phyloP scores from a whole-genome alignment of 1,139 yeast genomes.

The Protomyces arabidopsidicola region DNA sequence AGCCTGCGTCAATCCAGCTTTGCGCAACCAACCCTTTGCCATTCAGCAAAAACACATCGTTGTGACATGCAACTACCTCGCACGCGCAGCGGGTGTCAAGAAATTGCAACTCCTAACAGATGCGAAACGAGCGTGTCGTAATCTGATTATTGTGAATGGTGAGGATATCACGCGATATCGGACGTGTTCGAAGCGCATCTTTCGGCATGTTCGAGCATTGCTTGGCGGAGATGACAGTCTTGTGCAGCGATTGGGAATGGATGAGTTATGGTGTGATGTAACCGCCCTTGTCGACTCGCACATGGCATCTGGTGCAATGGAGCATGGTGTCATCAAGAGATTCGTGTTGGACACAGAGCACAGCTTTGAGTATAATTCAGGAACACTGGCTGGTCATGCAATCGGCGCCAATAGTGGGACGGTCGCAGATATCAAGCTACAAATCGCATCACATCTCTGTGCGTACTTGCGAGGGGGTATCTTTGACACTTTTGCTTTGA shows the following conservation, averaged over 20 bases:
- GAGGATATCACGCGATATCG: conserved; percentile 40
- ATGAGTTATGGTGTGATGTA: conserved; percentile 41
- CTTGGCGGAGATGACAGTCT: conserved; percentile 34
- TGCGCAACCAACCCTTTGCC: conserved; percentile 38
- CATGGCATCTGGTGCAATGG: not conserved
- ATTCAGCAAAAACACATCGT: conserved; percentile 41
- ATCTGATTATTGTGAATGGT: conserved; percentile 40
- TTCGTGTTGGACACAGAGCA: not conserved
- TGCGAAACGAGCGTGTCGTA: conserved; percentile 36
- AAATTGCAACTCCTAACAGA: conserved; percentile 37
- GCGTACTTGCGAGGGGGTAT: conserved; percentile 37
- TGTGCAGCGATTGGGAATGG: conserved; percentile 42
- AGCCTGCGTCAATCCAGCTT: conserved; percentile 37
- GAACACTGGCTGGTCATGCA: not conserved
- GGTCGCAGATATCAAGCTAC: not conserved
- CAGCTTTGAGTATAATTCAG: not conserved
- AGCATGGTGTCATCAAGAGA: not conserved
- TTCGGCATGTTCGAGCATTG: conserved; percentile 35
- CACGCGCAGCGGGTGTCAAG: conserved; percentile 39
- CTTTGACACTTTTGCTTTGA: conserved; percentile 36
- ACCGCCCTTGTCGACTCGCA: conserved; percentile 28
- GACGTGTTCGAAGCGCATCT: conserved; percentile 39
- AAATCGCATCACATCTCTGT: conserved; percentile 39
- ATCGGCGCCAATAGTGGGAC: not conserved
- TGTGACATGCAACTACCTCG: conserved; percentile 41